phyloP scores from a whole-genome alignment of 805 yeast species.

The Nakazawaea anatomiae region DNA sequence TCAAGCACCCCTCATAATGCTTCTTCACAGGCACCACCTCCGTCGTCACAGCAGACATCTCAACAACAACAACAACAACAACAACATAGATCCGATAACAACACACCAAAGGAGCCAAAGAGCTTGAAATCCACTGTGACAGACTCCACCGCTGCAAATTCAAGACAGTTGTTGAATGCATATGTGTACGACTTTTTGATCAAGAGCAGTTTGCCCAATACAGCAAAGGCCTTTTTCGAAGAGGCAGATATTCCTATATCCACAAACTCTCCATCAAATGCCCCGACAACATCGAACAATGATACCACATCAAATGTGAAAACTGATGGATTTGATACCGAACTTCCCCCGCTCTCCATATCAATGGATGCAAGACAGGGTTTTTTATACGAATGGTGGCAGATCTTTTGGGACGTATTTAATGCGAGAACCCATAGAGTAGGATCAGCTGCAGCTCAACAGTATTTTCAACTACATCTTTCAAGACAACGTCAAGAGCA shows the following conservation, averaged over 20 bases:
- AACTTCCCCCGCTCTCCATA: conserved; percentile 44
- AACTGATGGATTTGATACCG: conserved; percentile 17
- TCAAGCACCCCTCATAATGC: conserved; percentile 9
- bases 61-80: not conserved
- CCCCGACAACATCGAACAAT: not conserved
- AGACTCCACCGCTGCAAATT: conserved; percentile 41
- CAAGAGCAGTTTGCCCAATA: conserved; percentile 63
- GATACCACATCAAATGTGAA: conserved; percentile 1
- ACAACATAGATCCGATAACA: not conserved
- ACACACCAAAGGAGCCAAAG: conserved; percentile 2
- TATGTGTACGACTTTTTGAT: conserved; percentile 81
- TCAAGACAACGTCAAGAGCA: conserved; percentile 57
- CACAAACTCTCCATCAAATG: conserved; percentile 17
- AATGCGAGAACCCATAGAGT: conserved; percentile 71
- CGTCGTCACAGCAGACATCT: not conserved
- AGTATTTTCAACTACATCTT: conserved; percentile 61
- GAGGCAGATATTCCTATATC: conserved; percentile 67
- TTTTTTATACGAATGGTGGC: conserved; percentile 93
- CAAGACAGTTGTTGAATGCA: conserved; percentile 65
- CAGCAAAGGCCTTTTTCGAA: conserved; percentile 67
- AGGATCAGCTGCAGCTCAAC: conserved; percentile 58
- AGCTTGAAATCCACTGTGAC: conserved; percentile 22
- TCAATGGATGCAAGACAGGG: conserved; percentile 83
- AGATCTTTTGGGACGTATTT: conserved; percentile 89
- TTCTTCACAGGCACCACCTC: not conserved